phyloP scores from a whole-genome alignment of 768 basidiomycete species.

The Hericium erinaceus region DNA sequence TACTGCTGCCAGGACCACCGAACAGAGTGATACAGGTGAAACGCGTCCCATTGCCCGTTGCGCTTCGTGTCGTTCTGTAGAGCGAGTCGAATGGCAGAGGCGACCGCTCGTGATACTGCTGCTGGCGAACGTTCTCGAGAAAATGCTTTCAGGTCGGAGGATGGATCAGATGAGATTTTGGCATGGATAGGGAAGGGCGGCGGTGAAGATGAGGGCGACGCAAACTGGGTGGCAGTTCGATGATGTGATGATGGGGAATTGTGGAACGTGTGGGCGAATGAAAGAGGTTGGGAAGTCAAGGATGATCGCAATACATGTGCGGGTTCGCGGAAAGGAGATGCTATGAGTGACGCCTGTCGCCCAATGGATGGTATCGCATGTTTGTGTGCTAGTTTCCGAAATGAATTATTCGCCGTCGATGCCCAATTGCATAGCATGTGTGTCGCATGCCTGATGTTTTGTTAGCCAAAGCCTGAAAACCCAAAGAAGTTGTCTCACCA shows the following conservation, averaged over 20 bases:
- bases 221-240: neutral
- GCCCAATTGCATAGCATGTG: constrained; percentile 68
- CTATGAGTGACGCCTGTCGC: constrained; percentile 6
- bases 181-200: neutral
- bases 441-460: constrained; percentile 41
- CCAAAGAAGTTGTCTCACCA: constrained; percentile 14
- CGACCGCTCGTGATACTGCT: constrained; percentile 13
- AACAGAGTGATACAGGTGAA: constrained; percentile 11
- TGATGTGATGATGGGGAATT: neutral
- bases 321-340: neutral
- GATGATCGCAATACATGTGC: neutral
- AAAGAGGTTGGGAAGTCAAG: neutral
- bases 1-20: constrained; percentile 11
- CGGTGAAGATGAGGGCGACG: neutral
- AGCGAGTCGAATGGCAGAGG: constrained; percentile 7
- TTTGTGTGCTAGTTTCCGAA: constrained; percentile 6
- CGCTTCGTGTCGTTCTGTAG: neutral
- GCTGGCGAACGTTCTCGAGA: neutral
- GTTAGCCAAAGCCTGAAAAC: neutral
- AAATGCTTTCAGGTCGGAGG: neutral
- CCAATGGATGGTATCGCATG: neutral
- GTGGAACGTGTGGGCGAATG: neutral
- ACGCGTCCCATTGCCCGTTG: neutral
- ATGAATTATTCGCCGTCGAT: constrained; percentile 37
- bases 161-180: neutral